Percentiles rank a stretch among this genome's conserved stretches.
Evolutionary conservation across 2,329 filamentous ascomycete species (phyloP).

Genomic region (Colletotrichum godetiae): DNA sequence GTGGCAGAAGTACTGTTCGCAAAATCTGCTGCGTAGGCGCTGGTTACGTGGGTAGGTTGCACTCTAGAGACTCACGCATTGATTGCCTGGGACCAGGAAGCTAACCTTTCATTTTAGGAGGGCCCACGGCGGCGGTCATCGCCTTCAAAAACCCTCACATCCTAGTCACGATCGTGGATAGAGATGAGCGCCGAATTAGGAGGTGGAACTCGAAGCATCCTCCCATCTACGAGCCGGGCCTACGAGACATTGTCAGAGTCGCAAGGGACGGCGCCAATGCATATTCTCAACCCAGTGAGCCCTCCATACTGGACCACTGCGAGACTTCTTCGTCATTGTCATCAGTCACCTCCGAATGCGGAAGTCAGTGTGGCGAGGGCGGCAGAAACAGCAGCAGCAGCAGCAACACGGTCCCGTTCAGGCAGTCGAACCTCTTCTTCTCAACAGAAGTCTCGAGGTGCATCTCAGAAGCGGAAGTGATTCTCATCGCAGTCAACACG

Average conservation of each 20-base stretch:
- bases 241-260: constrained; percentile 74
- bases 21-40: constrained; percentile 81
- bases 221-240: constrained; percentile 81
- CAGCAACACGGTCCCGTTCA: constrained; percentile 50
- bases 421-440: constrained; percentile 78
- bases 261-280: constrained; percentile 63
- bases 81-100: neutral
- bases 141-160: constrained; percentile 79
- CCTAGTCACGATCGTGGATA: constrained; percentile 79
- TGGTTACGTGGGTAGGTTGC: constrained; percentile 76
- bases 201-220: constrained; percentile 80
- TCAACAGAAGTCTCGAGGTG: constrained; percentile 72
- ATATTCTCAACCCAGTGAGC: too few relatives aligned
- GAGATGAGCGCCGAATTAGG: constrained; percentile 72
- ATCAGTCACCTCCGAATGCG: constrained; percentile 47
- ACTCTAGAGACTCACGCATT: neutral
- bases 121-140: constrained; percentile 80
- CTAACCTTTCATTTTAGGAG: constrained; percentile 58
- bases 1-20: constrained; percentile 46
- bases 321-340: constrained; percentile 39
- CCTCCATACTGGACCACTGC: constrained; percentile 39
- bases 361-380: constrained; percentile 41
- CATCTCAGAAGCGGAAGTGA: constrained; percentile 76
- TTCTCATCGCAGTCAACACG: constrained; percentile 83
- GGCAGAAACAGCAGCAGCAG: too few relatives aligned